Conservation (phyloP, 192 early-diverging fungal species). For the Chytriomyces sp. region DNA sequence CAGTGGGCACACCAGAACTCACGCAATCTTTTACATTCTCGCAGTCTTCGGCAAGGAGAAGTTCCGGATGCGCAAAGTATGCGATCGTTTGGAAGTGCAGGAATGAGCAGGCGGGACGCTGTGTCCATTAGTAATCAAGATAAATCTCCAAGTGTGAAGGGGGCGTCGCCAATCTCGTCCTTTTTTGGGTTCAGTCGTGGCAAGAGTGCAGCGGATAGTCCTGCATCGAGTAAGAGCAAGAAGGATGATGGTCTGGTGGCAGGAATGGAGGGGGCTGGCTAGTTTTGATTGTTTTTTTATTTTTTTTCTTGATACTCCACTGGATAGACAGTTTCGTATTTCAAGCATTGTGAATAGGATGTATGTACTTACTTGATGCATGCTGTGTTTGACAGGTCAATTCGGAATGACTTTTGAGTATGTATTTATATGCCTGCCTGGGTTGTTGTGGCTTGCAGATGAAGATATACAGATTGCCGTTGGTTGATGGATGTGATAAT, state of each 20-base stretch:
- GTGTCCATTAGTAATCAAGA: not conserved
- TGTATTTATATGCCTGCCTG: no score
- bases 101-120: not conserved
- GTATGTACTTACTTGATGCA: no score
- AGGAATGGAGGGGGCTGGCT: not conserved
- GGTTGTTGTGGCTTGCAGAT: no score
- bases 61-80: not conserved
- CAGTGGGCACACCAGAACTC: not conserved
- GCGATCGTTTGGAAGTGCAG: not conserved
- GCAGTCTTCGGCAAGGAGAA: not conserved
- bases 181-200: slow-evolving; percentile 2
- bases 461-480: no score
- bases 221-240: not conserved
- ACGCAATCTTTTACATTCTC: not conserved
- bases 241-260: not conserved
- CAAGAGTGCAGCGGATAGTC: not conserved
- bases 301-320: no score
- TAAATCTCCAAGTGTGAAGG: not conserved
- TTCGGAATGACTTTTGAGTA: no score
- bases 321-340: no score
- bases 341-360: no score
- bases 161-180: not conserved
- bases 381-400: no score
- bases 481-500: no score
- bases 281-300: not conserved